Conservation (phyloP, 257 asterid species). For the Solanum bulbocastanum region DNA sequence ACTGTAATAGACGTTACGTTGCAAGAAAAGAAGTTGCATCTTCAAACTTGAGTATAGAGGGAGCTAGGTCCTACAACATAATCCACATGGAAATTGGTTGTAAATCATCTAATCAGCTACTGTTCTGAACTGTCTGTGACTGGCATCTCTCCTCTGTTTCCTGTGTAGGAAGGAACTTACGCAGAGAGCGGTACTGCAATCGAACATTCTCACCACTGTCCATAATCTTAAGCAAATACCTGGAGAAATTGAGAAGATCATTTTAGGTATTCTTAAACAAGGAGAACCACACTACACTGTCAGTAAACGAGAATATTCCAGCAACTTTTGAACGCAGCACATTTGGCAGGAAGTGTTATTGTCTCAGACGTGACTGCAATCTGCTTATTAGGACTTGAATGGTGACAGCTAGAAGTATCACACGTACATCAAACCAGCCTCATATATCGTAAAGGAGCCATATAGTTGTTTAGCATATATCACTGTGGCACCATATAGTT, state of each 20-base stretch:
- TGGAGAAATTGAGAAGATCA: conserved; percentile 8
- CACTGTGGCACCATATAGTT: neutral
- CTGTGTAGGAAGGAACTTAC: conserved; percentile 39
- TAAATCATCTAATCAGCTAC: conserved; percentile 27
- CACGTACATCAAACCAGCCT: neutral
- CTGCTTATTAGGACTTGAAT: neutral
- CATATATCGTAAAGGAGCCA: neutral
- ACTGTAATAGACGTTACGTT: neutral
- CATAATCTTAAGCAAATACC: conserved; percentile 79
- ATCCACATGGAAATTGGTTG: neutral
- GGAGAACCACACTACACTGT: neutral
- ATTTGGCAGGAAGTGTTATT: neutral
- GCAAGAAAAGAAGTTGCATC: neutral
- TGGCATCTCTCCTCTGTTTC: conserved; percentile 42
- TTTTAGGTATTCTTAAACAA: neutral
- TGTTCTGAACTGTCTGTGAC: conserved; percentile 54
- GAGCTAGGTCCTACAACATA: neutral
- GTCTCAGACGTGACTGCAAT: neutral
- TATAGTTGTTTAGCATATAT: neutral
- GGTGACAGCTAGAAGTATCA: neutral
- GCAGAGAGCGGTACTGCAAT: conserved; percentile 81
- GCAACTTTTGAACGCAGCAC: neutral
- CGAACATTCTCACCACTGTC: conserved; percentile 87
- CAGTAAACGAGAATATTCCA: neutral
- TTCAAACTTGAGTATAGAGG: neutral